Base-by-base conservation (phyloP, 768 basidiomycete species). In the Fistulinella prunicolor region DNA sequence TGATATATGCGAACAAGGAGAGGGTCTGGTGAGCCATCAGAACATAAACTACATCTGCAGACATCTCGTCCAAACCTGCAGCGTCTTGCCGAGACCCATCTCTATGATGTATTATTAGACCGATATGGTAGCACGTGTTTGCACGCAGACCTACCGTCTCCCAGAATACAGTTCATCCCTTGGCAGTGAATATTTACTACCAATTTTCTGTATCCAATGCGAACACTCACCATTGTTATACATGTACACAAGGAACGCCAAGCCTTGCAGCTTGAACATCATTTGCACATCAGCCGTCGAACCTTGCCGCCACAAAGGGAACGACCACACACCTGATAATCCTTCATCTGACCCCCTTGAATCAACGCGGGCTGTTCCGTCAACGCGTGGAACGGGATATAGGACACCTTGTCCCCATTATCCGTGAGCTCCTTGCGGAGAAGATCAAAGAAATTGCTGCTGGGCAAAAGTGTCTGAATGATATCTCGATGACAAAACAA, bases 91-190 rank as follows among this genome's bases (percentile, higher is more conserved):
- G 5, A 84, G 73, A 54, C 81, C 81, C 80, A 82, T 82, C 45
- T 66, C 78, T 79, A 46, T 17, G 13, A n/a, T 37, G 4, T 30
- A 37, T 40, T 4, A 30, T 52, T 13, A 46, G 49, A 46, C 26
- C 9, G 1, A 16, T 6, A 26, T 7, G 14, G 23, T 8, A 16
- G 23, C 16, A 9, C 16, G 28, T 30, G 9, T 21, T 34, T 37
- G 21, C 6, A 23, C 10, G 22, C 23, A 17, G 21, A 69, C 75
- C 52, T 58, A 81, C 80, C 82, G 53, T 89, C 86, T 23, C 83
- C 86, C 1, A 89, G 71, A 47, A 89, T 83, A 60, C 82, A 81
- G 53, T 81, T 86, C 74, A 86, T 78, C 14, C 80, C 79, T 81
- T 51, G 17, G 17, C 3, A 5, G 39, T 16, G 14, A 26, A 38